Evolutionary conservation across 345 rosid species (phyloP).

Genomic region (Eucalyptus brandiana): DNA sequence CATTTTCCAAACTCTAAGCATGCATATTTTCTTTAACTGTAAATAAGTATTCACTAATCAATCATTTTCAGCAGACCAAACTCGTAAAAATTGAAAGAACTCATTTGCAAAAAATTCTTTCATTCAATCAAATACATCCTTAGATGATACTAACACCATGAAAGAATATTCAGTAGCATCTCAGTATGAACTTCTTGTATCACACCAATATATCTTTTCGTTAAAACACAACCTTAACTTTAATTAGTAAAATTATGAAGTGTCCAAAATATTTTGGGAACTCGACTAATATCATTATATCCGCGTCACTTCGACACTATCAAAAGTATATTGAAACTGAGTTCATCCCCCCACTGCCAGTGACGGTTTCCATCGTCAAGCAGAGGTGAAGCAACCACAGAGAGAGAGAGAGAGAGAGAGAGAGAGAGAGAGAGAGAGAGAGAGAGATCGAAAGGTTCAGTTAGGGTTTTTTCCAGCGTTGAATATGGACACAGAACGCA

Average conservation of each 20-base stretch:
- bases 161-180: not conserved
- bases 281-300: not conserved
- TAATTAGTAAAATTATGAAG: not conserved
- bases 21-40: not conserved
- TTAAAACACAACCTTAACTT: not conserved
- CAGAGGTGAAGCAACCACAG: not conserved
- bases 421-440: not conserved
- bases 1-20: not conserved
- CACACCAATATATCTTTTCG: not conserved
- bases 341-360: not conserved
- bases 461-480: not conserved
- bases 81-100: not conserved
- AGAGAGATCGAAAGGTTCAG: not conserved
- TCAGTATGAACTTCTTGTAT: not conserved
- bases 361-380: not conserved
- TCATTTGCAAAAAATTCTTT: not conserved
- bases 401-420: not conserved
- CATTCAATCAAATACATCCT: not conserved
- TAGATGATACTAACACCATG: not conserved
- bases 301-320: not conserved
- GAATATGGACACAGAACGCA: not conserved
- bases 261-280: not conserved
- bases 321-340: not conserved
- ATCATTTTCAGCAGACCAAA: not conserved
- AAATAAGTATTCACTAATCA: rapidly evolving